phyloP scores from a whole-genome alignment of 495 filamentous ascomycete species.

The Podospora anserina region DNA sequence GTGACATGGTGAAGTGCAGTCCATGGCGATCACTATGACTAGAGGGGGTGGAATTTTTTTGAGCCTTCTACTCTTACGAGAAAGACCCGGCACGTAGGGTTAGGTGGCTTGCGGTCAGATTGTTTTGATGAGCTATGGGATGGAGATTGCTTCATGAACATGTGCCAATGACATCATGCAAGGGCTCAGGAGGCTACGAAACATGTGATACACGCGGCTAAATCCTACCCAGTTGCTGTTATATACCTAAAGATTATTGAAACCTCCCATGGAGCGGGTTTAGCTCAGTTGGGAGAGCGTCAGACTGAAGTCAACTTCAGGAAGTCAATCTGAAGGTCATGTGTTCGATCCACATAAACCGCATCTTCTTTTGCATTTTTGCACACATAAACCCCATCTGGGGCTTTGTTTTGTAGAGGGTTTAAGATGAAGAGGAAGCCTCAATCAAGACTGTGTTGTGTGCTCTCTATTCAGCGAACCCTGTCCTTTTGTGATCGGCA shows the following conservation, averaged over 20 bases:
- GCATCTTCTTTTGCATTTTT: slow-evolving; percentile 18
- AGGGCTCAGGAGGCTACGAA: not conserved
- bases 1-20: not conserved
- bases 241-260: too few relatives aligned
- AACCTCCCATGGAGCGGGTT: slow-evolving; percentile 15
- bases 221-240: too few relatives aligned
- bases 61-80: not conserved
- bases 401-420: too few relatives aligned
- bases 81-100: not conserved
- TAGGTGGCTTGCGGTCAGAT: not conserved
- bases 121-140: not conserved
- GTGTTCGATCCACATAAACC: slow-evolving; percentile 28
- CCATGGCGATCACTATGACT: not conserved
- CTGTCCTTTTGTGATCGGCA: not conserved
- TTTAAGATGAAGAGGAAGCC: too few relatives aligned
- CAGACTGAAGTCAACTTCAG: slow-evolving; percentile 24
- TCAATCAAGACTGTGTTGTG: too few relatives aligned
- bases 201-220: not conserved
- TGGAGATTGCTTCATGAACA: not conserved
- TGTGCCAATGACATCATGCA: slow-evolving; percentile 7
- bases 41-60: not conserved
- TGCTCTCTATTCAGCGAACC: too few relatives aligned
- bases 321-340: slow-evolving; percentile 23
- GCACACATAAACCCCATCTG: not conserved
- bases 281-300: slow-evolving; percentile 30